Evolutionary conservation across 2,329 filamentous ascomycete genomes (phyloP), one percentile per base, ranked within the genome.

Genomic region (Cladosporium sp.): DNA sequence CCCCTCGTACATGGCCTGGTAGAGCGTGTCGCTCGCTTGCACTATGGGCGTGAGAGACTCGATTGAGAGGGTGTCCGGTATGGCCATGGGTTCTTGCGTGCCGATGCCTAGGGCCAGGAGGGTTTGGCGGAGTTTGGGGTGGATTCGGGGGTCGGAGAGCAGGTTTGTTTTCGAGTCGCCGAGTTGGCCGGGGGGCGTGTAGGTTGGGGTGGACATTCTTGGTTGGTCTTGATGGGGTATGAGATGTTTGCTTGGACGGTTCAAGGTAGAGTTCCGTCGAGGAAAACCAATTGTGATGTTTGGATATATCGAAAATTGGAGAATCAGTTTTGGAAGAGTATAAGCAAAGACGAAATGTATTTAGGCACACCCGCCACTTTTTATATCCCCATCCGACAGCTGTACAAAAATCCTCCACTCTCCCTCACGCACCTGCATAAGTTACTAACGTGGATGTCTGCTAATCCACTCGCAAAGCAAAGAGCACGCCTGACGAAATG

Each of bases 1-100:
- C 57, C 74, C 71, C 61, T 95, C 86, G 88, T 91, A 96, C 63
- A 94, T 86, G 64, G 78, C 76, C 78, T 55, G 60, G 46, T 55
- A 54, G 56, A 35, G 38, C n/a, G 18, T 29, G 32, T 53, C 32
- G 12, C 16, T 15, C 12, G 50, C 51, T 9, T 11, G 42, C 3
- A 57, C 30, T 7, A 32, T 7, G 15, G 40, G 43, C 3, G 38
- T 43, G 13, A 54, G 32, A 4, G 18, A 9, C 15, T 50, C 41
- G 22, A 50, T 43, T 12, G 45, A 40, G 41, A 42, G 1, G 49
- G 55, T 49, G 56, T 52, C 16, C 48, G 55, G 43, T 51, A 56
- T 48, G 32, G 32, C n/a, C n/a, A 35, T 7, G 32, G 32, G 11
- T 35, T 16, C 32, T 35, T 16, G 32, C 32, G 13, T 16, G 32